Evolutionary conservation across 2,329 filamentous ascomycete species (phyloP).

Genomic region (Colletotrichum sansevieriae): DNA sequence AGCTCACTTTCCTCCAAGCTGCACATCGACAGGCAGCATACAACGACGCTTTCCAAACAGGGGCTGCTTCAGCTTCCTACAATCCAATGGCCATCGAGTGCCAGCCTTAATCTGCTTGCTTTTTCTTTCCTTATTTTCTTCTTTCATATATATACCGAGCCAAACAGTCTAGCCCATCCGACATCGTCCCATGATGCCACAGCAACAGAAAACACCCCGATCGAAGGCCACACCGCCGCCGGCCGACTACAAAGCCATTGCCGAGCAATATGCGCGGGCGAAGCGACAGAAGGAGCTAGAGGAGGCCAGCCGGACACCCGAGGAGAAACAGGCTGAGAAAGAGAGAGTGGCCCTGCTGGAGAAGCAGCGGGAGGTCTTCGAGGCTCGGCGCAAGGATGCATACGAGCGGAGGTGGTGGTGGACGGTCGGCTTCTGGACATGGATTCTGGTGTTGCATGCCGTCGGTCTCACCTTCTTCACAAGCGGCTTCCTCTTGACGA

Average conservation of each 20-base stretch:
- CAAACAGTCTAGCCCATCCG: not conserved
- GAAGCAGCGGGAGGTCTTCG: slow-evolving; percentile 60
- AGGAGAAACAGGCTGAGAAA: slow-evolving; percentile 45
- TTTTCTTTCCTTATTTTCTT: slow-evolving; percentile 27
- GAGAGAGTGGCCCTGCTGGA: slow-evolving; percentile 56
- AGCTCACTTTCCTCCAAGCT: slow-evolving; percentile 21
- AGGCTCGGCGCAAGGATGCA: slow-evolving; percentile 60
- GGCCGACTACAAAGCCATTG: slow-evolving; percentile 66
- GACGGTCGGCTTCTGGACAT: slow-evolving; percentile 76
- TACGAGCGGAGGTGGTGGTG: slow-evolving; percentile 69
- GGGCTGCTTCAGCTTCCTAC: slow-evolving; percentile 30
- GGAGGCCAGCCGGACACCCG: slow-evolving; percentile 51
- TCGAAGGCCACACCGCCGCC: slow-evolving; percentile 30
- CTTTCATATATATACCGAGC: slow-evolving; percentile 34
- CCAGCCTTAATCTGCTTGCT: slow-evolving; percentile 31
- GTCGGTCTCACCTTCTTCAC: slow-evolving; percentile 93
- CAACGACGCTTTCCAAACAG: slow-evolving; percentile 25
- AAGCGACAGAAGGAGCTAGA: slow-evolving; percentile 62
- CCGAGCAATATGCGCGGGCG: slow-evolving; percentile 66
- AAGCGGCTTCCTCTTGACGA: slow-evolving; percentile 92
- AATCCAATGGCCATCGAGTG: slow-evolving; percentile 39
- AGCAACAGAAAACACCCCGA: slow-evolving; percentile 35
- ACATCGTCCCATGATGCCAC: slow-evolving; percentile 34
- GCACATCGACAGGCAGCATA: slow-evolving; percentile 20
- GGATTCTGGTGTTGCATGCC: slow-evolving; percentile 80